A percentile compares a stretch with the other conserved stretches of the same genome.
Conservation (phyloP, 306 rosid genomes). For the Cicer judaicum region DNA sequence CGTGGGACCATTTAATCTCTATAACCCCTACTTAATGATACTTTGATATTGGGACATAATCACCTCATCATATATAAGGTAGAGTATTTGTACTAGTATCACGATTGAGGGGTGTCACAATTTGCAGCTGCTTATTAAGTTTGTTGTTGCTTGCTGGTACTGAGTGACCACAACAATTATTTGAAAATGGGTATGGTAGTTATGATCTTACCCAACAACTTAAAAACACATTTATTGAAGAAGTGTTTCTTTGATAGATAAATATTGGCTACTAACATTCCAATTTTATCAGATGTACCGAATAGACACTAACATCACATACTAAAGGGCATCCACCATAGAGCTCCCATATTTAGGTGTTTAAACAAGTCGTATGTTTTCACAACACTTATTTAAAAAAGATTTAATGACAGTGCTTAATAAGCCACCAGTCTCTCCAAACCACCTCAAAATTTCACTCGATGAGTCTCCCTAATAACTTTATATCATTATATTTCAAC, state of each 20-base stretch:
- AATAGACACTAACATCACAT: no score
- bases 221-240: conserved; percentile 9
- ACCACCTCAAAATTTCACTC: no score
- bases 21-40: not conserved
- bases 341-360: no score
- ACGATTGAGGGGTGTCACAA: conserved; percentile 5
- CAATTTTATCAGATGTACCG: no score
- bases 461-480: no score
- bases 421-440: no score
- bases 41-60: not conserved
- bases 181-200: not conserved
- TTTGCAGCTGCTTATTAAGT: conserved; percentile 32
- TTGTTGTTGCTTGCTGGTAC: not conserved
- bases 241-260: not conserved
- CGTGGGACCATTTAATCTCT: conserved; percentile 25
- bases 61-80: conserved; percentile 37
- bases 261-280: no score
- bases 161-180: conserved; percentile 28
- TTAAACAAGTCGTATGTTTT: no score
- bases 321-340: no score
- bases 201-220: conserved; percentile 28
- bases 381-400: no score
- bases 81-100: conserved; percentile 23
- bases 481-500: no score
- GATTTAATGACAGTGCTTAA: no score